A percentile compares a stretch with the other conserved stretches of the same genome.
phyloP scores from a whole-genome alignment of 2,329 filamentous ascomycete species.

The Tetracladium maxilliforme region DNA sequence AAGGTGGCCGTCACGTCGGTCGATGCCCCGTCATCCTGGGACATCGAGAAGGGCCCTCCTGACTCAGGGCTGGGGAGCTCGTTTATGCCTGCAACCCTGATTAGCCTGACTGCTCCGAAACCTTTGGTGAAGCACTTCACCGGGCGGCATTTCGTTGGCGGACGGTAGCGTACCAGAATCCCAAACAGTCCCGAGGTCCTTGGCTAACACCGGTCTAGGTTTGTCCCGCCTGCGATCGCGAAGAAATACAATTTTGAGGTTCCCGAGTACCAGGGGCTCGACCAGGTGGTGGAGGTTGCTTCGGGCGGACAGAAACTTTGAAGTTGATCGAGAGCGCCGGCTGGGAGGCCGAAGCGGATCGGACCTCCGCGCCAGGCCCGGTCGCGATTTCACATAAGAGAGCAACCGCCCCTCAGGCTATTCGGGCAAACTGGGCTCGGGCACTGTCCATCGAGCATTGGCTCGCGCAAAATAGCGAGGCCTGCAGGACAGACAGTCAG shows the following conservation, averaged over 20 bases:
- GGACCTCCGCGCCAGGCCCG: too few species aligned
- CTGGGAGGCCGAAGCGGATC: too few species aligned
- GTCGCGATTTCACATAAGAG: too few species aligned
- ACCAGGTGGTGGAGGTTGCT: slow-evolving; percentile 74
- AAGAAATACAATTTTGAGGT: slow-evolving; percentile 77
- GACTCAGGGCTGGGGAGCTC: slow-evolving; percentile 58
- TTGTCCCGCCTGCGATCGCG: slow-evolving; percentile 63
- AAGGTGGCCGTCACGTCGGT: slow-evolving; percentile 71
- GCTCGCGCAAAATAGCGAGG: too few species aligned
- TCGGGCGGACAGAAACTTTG: slow-evolving; percentile 35
- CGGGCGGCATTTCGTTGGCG: slow-evolving; percentile 84
- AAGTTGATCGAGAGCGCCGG: slow-evolving; percentile 7
- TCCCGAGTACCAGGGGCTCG: slow-evolving; percentile 69
- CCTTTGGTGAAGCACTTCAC: slow-evolving; percentile 72
- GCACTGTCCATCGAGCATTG: too few species aligned
- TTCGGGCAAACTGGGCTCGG: too few species aligned
- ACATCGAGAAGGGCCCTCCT: slow-evolving; percentile 78
- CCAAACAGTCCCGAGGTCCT: not conserved
- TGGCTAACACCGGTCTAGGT: slow-evolving; percentile 33
- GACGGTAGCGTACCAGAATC: slow-evolving; percentile 34
- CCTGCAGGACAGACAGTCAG: too few species aligned
- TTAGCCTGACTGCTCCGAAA: slow-evolving; percentile 89
- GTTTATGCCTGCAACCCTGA: slow-evolving; percentile 67
- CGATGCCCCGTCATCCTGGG: slow-evolving; percentile 89
- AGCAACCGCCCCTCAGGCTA: too few species aligned